A percentile compares a stretch with the other conserved stretches of the same genome.
These are phyloP conservation scores for Selenicereus undatus DNA, from an alignment of 148 eudicot species.

Conservation along the genomic window DNA sequence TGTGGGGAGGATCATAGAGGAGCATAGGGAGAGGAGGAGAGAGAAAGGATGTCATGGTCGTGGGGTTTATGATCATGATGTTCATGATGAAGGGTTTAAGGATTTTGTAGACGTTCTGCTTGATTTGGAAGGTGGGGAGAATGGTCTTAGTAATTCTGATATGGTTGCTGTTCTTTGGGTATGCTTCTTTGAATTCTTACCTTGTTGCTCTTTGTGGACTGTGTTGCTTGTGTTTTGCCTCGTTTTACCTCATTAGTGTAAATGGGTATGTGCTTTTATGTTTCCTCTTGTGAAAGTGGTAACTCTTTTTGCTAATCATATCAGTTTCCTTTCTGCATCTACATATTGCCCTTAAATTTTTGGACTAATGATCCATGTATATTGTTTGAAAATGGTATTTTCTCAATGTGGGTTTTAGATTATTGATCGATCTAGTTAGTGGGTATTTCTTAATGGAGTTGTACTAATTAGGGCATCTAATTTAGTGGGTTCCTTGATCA, in stretches of 20 bases:
- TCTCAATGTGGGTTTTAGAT: background rate
- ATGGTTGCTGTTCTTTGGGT: conserved; percentile 98
- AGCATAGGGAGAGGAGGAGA: conserved; percentile 42
- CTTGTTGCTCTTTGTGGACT: background rate
- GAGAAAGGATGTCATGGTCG: background rate
- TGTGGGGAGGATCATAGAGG: conserved; percentile 59
- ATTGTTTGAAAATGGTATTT: background rate
- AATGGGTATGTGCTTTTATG: background rate
- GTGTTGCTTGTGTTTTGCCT: conserved; percentile 5
- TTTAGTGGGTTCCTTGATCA: conserved; percentile 16
- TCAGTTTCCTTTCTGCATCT: background rate
- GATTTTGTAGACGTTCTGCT: conserved; percentile 92
- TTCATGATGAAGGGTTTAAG: conserved; percentile 30
- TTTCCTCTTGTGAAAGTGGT: background rate
- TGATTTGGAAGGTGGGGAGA: conserved; percentile 61
- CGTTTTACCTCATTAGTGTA: background rate
- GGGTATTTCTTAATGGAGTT: background rate
- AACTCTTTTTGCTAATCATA: background rate
- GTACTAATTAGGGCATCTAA: conserved; percentile 27
- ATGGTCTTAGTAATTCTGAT: conserved; percentile 54
- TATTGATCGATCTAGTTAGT: background rate
- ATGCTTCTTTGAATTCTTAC: conserved; percentile 9
- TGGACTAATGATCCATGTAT: background rate
- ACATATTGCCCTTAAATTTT: background rate
- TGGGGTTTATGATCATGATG: background rate